Evolutionary conservation across 2,329 filamentous ascomycete genomes (phyloP), one percentile per base, ranked within the genome.

Genomic region (Xylariaceae sp.): DNA sequence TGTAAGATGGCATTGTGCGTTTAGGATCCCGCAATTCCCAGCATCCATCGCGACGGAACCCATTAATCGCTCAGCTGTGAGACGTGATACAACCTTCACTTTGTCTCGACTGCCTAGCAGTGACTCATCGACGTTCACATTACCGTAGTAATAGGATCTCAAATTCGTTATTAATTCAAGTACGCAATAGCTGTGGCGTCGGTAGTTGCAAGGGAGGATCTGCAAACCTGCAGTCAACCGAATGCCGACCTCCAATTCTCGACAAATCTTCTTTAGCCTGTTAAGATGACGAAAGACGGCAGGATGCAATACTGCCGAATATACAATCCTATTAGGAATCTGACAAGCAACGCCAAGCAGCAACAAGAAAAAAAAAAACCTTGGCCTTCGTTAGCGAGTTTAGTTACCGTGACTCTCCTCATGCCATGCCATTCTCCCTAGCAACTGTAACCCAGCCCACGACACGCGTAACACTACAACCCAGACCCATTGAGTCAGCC

Each of bases 181-280:
- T 8, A 13, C 37, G 2, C 5, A 6, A 11, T 42, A 42, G 13
- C 4, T 42, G 53, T 62, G 53, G 57, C 49, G 53, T 48, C 60
- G 60, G 60, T 57, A 62, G 60, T 62, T 62, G 60, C 17, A 52
- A 42, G 34, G 2, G 17, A 47, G 42, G 60, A 62, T 62, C 60
- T 57, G 49, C 60, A 51, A 55, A 55, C 57, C 55, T 60, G 57
- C 60, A 62, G 58, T 42, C 37, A 39, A 48, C 53, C 54, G 23
- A 30, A 23, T 23, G 23, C 23, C 23, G 4, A 23, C 23, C 23
- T 30, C 23, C 23, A 30, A 30, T 5, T 30, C 23, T 30, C 23
- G 23, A 30, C 23, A 30, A 4, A 1, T 30, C 23, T 30, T 30
- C 23, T 30, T 30, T 30, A 13, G 37, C 37, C 9, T 42, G 37